Base-by-base conservation (phyloP, 345 rosid species). In the Reutealis trisperma region DNA sequence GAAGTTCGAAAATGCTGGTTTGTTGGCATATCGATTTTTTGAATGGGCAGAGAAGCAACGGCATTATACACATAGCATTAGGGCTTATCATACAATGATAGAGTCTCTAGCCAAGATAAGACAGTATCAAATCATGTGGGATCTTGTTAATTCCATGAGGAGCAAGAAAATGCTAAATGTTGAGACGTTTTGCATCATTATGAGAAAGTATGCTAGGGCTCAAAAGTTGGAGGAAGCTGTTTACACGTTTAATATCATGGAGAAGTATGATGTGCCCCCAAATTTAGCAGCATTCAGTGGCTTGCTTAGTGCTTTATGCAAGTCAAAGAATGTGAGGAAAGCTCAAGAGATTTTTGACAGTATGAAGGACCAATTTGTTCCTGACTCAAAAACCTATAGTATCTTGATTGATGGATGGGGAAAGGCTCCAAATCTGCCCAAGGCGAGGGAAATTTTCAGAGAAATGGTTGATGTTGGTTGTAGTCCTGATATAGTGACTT, bases 11-110 rank as follows among this genome's bases (percentile, higher is more conserved):
- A 93, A 94, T 83, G 97, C 98, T n/a, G 98, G 98, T 70, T 84
- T 90, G 85, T 70, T 87, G 63, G 95, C 98, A 0, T 93, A 90
- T 80, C 84, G 92, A 14, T 93, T 94, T 86, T 94, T 94, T 27
- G 89, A 90, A n/a, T 94, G 98, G 98, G 90, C 93, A n/a, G 97
- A 86, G 81, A 93, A 93, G 87, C 98, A 93, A 73, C 79, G 91
- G 45, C 88, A 86, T 75, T 93, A 87, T 75, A 80, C 80, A 30
- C 98, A 89, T 67, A 93, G 90, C 16, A 76, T 90, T 24, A 86
- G 87, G 75, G 94, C 95, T 7, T 91, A 88, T 65, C 98, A 94
- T 68, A 80, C 79, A 42, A 84, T 91, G 89, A 90, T 94, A 18
- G 92, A 87, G 78, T 90, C 97, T 54, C 75, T 89, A 37, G 95